Evolutionary conservation across 2,329 filamentous ascomycete species (phyloP).

Genomic region (Aspergillus sp.): DNA sequence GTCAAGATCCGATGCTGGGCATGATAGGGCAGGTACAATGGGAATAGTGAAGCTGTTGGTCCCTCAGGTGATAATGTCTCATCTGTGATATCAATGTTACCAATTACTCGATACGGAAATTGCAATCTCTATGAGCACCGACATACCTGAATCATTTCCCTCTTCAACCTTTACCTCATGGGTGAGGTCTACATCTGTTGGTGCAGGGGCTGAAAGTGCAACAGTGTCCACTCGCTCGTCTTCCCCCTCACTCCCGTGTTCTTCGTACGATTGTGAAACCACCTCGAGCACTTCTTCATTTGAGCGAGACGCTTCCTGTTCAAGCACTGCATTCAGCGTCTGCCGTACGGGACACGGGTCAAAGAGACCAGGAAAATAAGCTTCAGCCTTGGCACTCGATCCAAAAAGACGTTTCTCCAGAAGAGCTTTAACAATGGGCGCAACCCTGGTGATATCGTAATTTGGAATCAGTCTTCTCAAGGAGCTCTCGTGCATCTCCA

Average conservation of each 20-base stretch:
- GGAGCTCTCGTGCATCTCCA: background rate
- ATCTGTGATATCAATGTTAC: background rate
- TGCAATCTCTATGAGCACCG: no score
- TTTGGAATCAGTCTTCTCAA: background rate
- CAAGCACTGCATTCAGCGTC: background rate
- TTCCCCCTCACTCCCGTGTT: background rate
- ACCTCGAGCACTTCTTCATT: background rate
- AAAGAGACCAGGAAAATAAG: background rate
- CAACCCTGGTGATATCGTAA: background rate
- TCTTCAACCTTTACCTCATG: background rate
- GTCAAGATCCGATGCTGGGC: conserved; percentile 4
- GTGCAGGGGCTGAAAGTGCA: background rate
- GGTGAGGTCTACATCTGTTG: background rate
- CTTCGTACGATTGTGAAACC: background rate
- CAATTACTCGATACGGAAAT: no score
- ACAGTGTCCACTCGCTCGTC: background rate
- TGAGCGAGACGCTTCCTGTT: background rate
- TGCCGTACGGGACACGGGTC: background rate
- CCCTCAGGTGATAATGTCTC: background rate
- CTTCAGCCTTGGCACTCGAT: background rate
- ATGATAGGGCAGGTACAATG: conserved; percentile 3
- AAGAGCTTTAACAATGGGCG: background rate
- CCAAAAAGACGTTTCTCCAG: background rate
- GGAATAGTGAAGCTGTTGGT: background rate
- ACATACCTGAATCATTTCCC: background rate